Evolutionary conservation across 2,329 filamentous ascomycete genomes (phyloP), one percentile per base, ranked within the genome.

Genomic region (Apiospora rasikravindrae): DNA sequence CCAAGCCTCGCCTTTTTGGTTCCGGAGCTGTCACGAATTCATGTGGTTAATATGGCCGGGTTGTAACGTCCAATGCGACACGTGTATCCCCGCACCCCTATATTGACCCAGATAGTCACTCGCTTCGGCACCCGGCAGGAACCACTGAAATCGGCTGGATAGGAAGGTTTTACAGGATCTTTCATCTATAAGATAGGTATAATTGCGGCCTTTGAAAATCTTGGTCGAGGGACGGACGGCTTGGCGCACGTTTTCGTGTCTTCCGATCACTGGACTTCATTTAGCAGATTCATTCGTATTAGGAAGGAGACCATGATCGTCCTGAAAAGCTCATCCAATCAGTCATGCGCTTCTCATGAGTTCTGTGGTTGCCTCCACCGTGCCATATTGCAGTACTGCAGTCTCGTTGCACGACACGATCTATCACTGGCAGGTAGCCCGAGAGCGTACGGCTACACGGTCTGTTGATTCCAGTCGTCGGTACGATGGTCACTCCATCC

Each of bases 41-140:
- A 64, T 64, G 57, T 64, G 29, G 33, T 64, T 64, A 64, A 64
- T 64, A 64, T 64, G 33, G 4, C 57, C 57, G 57, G 57, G 29
- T 64, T 64, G 57, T 13, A 64, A 64, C 57, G 57, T 64, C 57
- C 57, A 64, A 64, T 64, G 57, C 57, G 33, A 64, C 19, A 64
- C 33, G 10, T 64, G 57, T n/a, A 40, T 64, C 57, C 57, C 57
- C 57, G 57, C 57, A 64, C 33, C 33, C 33, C 57, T 64, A 64
- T 64, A 64, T 64, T 64, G 57, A 14, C 19, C 57, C 57, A 64
- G 24, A 24, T 24, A 64, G 57, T 64, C 19, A 64, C 19, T 40
- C 33, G 57, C 29, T 64, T 64, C 57, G 57, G 57, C 57, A 64
- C 33, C 57, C 57, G 33, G 57, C 57, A 64, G 40, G 33, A 40